Base-by-base conservation (phyloP, 495 filamentous ascomycete species). In the Hypoxylon rickii region DNA sequence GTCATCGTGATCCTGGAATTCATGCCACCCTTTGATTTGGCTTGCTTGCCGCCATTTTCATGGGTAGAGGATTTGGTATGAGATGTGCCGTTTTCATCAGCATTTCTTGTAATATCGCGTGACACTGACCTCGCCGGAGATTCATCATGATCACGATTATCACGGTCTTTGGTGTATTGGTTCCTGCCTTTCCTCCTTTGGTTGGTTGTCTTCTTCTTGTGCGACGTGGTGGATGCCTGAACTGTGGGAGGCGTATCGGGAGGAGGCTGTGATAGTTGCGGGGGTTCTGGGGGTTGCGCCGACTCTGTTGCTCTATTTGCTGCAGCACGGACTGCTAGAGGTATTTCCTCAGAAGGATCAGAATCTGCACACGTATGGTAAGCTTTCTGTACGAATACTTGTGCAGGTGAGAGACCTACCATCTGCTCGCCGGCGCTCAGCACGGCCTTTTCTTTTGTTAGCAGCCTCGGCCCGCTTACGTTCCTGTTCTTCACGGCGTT, bases 91-190 rank as follows among this genome's bases (percentile, higher is more conserved):
- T 72, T 70, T 50, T 80, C 68, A 31, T 70, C 67, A 20, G 58
- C 67, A 32, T 76, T 65, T 63, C 55, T 58, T 51, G 68, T 72
- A 26, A 76, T 72, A 63, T 90, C 86, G 54, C 86, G 82, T 4
- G 86, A 87, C 51, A 86, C 79, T 1, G 84, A 88, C 7, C 86
- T 79, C 15, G 81, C 79, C 1, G 87, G 86, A 17, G 87, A 87
- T 31, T 80, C 81, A 44, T 86, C 83, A 47, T 83, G 82, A 19
- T 85, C 82, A 16, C 59, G 59, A 17, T 72, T 68, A 56, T 90
- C 86, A 18, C 83, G 79, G 58, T 94, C 89, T 67, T 84, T 83
- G 0, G 88, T 94, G 61, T 94, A 92, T 72, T 95, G 92, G 56
- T 95, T 95, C 48, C 89, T 86, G 11, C 91, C 92, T 73, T 70